Evolutionary conservation across 371 early-diverging fungal genomes (phyloP).

Genomic region (Circinella minor): DNA sequence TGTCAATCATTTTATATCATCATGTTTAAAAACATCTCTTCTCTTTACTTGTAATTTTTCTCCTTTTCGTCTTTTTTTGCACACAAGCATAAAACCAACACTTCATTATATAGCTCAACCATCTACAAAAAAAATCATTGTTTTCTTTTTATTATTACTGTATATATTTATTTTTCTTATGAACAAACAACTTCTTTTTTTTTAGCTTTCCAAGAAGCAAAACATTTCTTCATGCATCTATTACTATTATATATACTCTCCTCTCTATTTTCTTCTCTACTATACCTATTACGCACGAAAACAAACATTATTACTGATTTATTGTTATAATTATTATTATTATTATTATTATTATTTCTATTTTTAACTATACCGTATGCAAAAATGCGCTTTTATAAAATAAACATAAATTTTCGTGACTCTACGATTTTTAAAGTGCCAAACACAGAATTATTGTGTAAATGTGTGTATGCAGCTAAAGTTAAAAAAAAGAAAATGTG

Average conservation of each 20-base stretch:
- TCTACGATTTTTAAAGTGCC: neutral
- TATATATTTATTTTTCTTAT: neutral
- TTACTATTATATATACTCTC: no score
- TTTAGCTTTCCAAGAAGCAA: no score
- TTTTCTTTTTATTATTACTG: neutral
- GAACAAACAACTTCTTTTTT: no score
- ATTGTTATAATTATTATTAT: neutral
- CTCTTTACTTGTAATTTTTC: neutral
- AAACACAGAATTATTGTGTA: neutral
- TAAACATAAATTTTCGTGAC: neutral
- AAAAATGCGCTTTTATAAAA: neutral
- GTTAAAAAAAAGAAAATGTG: neutral
- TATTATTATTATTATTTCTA: neutral
- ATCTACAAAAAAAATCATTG: no score
- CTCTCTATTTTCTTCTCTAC: no score
- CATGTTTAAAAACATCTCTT: neutral
- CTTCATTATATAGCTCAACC: no score
- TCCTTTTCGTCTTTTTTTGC: no score
- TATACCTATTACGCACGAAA: no score
- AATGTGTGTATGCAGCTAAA: conserved; percentile 1
- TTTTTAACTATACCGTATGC: conserved; percentile 3
- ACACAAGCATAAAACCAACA: no score
- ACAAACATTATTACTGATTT: neutral
- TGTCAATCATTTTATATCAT: no score
- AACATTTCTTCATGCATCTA: no score